phyloP scores from a whole-genome alignment of 257 asterid genomes.

The Penstemon davidsonii region DNA sequence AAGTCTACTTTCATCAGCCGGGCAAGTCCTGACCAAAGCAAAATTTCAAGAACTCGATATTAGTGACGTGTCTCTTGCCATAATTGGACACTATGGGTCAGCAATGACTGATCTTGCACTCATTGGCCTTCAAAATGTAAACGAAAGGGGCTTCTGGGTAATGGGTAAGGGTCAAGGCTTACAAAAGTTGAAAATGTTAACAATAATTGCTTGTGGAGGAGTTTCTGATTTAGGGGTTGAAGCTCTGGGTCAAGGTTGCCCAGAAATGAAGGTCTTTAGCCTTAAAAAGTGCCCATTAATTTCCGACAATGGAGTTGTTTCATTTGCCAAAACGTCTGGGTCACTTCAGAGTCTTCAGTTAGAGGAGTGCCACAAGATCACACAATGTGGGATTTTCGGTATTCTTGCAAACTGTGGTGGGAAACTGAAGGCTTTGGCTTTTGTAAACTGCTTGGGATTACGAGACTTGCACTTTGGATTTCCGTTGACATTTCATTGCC shows the following conservation, averaged over 20 bases:
- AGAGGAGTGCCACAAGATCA: constrained; percentile 76
- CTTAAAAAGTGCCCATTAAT: constrained; percentile 55
- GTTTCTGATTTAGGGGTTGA: constrained; percentile 70
- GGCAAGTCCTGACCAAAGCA: constrained; percentile 54
- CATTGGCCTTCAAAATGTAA: constrained; percentile 58
- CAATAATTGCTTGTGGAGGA: constrained; percentile 68
- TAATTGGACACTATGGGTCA: constrained; percentile 78
- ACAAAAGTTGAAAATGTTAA: constrained; percentile 64
- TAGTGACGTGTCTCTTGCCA: constrained; percentile 82
- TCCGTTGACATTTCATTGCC: constrained; percentile 42
- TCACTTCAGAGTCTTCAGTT: constrained; percentile 65
- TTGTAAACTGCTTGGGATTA: constrained; percentile 73
- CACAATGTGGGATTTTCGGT: constrained; percentile 69
- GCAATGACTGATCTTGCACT: constrained; percentile 62
- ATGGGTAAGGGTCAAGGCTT: constrained; percentile 87
- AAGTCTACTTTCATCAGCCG: constrained; percentile 66
- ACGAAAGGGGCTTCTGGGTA: constrained; percentile 96
- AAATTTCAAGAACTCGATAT: constrained; percentile 61
- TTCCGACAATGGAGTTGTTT: constrained; percentile 72
- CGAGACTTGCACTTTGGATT: constrained; percentile 43
- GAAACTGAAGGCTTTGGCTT: constrained; percentile 58
- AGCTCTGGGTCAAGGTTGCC: constrained; percentile 68
- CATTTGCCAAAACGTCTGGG: constrained; percentile 55
- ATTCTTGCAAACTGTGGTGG: constrained; percentile 54
- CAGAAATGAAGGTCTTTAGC: constrained; percentile 53